Evolutionary conservation across 179 eudicot species (phyloP), one percentile per base, ranked within the genome.

Genomic region (Spergularia azorica): DNA sequence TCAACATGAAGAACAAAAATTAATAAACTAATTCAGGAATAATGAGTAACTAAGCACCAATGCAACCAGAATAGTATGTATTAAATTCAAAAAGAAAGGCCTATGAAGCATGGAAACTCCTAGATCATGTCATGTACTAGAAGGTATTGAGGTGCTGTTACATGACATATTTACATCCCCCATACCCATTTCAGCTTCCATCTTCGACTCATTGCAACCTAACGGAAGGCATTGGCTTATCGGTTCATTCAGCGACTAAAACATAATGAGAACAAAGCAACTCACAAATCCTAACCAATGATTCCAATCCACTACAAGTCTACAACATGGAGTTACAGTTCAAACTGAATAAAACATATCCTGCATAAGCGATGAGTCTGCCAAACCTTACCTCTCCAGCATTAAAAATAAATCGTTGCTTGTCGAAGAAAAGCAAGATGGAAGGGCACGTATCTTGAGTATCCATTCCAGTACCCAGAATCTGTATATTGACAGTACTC

Each of bases 391-490:
- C 98, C 91, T 95, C 98, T 80, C 98, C 98, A 16, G 97, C 98
- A 85, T 95, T 95, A 63, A 95, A 95, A 63, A 95, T 89, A 79
- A 93, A 90, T 81, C 97, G 86, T 79, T 91, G 98, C 75, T 90
- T 88, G 87, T 95, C 98, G 70, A 95, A 95, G 85, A 93, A 95
- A 36, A 95, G 97, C 83, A 91, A 79, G 13, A 95, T 97, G 8
- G 98, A 89, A 46, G 97, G 94, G 5, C 93, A 87, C 60, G 98
- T 95, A 81, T 95, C 98, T 79, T 90, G 98, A 57, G 98, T 95
- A 83, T 95, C 98, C 98, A 95, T 90, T 72, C 98, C 98, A 46
- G 97, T 95, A 63, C 98, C 98, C 74, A 95, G 67, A 75, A 95
- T 82, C 98, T 95, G 89, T 61, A 81, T 54, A 39, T 56, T 6